Evolutionary conservation across 2,329 filamentous ascomycete genomes (phyloP).

Genomic region (Purpureocillium lavendulum): DNA sequence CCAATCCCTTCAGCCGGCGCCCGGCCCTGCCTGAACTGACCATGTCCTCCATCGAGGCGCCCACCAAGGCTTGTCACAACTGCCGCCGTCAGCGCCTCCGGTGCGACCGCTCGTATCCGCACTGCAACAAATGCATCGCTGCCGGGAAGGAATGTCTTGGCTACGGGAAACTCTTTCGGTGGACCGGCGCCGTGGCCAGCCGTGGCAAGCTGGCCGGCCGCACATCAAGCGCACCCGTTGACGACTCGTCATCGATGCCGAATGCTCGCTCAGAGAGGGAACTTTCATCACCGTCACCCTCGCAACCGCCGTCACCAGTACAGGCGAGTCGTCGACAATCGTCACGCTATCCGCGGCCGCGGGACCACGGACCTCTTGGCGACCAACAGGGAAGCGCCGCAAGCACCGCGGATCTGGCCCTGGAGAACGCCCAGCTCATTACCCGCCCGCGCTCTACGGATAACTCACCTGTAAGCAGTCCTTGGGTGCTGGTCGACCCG

Average conservation of each 20-base stretch:
- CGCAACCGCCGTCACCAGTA: too few relatives aligned
- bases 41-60: conserved; percentile 8
- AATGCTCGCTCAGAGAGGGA: background rate
- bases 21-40: too few relatives aligned
- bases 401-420: conserved; percentile 1
- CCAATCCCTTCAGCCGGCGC: too few relatives aligned
- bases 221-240: conserved; percentile 24
- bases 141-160: conserved; percentile 43
- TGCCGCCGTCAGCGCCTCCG: conserved; percentile 44
- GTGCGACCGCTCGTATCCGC: conserved; percentile 42
- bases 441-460: conserved; percentile 10
- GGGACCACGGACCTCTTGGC: too few relatives aligned
- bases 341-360: too few relatives aligned
- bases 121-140: conserved; percentile 41
- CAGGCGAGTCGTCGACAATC: too few relatives aligned
- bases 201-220: conserved; percentile 32
- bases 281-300: too few relatives aligned
- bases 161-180: conserved; percentile 43
- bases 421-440: conserved; percentile 17
- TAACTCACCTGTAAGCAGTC: conserved; percentile 12
- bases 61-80: conserved; percentile 39
- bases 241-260: background rate
- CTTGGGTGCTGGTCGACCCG: conserved; percentile 33
- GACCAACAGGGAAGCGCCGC: too few relatives aligned
- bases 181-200: conserved; percentile 39